Base-by-base conservation (phyloP, 2,329 filamentous ascomycete genomes). In the Graphilbum sp. region DNA sequence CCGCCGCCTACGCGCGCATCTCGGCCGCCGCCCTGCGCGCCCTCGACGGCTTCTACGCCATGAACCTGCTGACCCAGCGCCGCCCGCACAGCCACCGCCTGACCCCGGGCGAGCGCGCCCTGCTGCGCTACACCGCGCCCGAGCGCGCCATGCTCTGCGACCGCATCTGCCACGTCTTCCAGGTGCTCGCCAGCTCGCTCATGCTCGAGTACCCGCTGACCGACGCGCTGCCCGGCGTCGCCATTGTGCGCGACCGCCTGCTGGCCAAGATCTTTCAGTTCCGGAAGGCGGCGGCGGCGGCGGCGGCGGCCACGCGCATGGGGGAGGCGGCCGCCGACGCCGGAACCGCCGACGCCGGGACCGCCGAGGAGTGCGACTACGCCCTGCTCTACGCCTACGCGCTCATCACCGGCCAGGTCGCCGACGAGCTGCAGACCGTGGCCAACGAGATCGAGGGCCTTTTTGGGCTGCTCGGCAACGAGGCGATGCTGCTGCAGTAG, bases 191-290 rank as follows among this genome's bases (percentile, higher is more conserved):
- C 2, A 90, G 82, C 32, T 93, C 83, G 13, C 75, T 96, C 61
- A 94, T 93, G 66, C 69, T 96, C 9, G 87, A 94, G 58, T 96
- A 94, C 50, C 87, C 90, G 0, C 66, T 98, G 41, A 88, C 81
- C 27, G 86, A 95, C 52, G 83, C 82, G 12, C 66, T 96, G 32
- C 90, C 90, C 0, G 86, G 78, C 43, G 81, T 92, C 24, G 75
- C 81, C 36, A 74, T 81, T 52, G 75, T 79, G 31, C 72, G 90
- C 45, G 87, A 98, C 53, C 67, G 82, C 41, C 62, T 96, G 34
- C 65, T 98, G 18, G 81, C 84, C 17, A 88, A 84, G 58, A 81
- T 95, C 30, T 90, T 92, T 49, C 75, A 80, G 50, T 96, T 90
- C 57, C 68, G 88, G 40, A 79, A 82, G 53, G 74, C 79, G 39